phyloP scores from a whole-genome alignment of 208 protist genomes.

The Leptomonas pyrrhocoris region DNA sequence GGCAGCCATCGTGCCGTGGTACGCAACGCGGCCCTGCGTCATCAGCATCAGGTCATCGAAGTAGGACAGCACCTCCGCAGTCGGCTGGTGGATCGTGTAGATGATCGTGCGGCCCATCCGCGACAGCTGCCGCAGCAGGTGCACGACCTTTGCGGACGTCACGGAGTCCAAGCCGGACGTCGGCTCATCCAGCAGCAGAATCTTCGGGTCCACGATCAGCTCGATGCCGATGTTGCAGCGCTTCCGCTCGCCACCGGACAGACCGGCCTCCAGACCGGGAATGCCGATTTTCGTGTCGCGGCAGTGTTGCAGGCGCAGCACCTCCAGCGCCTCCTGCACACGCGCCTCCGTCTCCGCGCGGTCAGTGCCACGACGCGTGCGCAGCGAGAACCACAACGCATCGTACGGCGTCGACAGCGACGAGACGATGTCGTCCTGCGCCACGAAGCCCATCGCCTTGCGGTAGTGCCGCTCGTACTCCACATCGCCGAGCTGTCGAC shows the following conservation, averaged over 20 bases:
- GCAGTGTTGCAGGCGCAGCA: constrained; percentile 65
- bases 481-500: constrained; percentile 68
- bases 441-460: constrained; percentile 77
- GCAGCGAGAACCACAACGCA: constrained; percentile 78
- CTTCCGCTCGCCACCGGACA: constrained; percentile 91
- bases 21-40: constrained; percentile 73
- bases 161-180: constrained; percentile 90
- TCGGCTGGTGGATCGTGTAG: constrained; percentile 96
- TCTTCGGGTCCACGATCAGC: constrained; percentile 85
- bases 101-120: constrained; percentile 86
- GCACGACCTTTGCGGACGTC: constrained; percentile 83
- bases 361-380: constrained; percentile 59
- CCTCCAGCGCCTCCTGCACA: constrained; percentile 74
- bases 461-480: constrained; percentile 60
- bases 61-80: constrained; percentile 77
- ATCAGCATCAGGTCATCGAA: constrained; percentile 95
- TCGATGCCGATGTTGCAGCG: constrained; percentile 89
- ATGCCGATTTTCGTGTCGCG: constrained; percentile 76
- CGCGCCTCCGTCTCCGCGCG: constrained; percentile 44
- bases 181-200: constrained; percentile 91
- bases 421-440: constrained; percentile 85
- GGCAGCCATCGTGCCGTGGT: constrained; percentile 77
- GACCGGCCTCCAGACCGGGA: constrained; percentile 65
- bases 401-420: constrained; percentile 65
- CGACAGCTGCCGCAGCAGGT: constrained; percentile 76